phyloP scores from a whole-genome alignment of 2,329 filamentous ascomycete genomes.

The Helminthosporium solani region DNA sequence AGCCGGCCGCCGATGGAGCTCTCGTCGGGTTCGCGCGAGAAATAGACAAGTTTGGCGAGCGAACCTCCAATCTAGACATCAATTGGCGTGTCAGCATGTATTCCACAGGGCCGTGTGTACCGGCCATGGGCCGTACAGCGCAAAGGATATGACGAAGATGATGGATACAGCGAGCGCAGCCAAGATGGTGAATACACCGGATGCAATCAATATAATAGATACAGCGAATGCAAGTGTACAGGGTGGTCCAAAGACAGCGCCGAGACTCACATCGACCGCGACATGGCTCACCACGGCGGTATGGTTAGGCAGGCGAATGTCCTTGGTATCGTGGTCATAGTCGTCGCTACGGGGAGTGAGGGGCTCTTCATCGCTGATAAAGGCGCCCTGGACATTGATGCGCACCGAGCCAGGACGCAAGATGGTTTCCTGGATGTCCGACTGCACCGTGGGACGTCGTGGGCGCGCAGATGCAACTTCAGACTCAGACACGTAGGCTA shows the following conservation, averaged over 20 bases:
- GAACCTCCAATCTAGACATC: conserved; percentile 81
- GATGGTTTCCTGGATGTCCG: conserved; percentile 55
- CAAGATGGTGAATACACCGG: no score
- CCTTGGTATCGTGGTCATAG: conserved; percentile 74
- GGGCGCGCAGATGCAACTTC: conserved; percentile 15
- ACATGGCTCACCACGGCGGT: conserved; percentile 95
- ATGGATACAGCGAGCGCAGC: no score
- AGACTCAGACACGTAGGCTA: conserved; percentile 11
- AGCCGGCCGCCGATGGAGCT: conserved; percentile 81
- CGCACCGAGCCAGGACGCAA: conserved; percentile 69
- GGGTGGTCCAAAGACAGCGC: no score
- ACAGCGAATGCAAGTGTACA: no score
- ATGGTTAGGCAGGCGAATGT: conserved; percentile 95
- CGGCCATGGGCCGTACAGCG: no score
- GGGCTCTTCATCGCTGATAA: conserved; percentile 80
- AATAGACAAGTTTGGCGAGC: conserved; percentile 95
- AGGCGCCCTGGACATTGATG: conserved; percentile 95
- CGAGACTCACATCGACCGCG: conserved; percentile 78
- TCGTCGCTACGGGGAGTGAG: conserved; percentile 53
- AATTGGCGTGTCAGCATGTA: conserved; percentile 19
- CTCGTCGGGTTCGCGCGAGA: conserved; percentile 81
- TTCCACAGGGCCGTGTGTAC: no score
- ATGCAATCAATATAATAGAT: no score
- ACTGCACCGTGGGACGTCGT: conserved; percentile 33
- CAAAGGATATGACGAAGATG: no score